Conservation (phyloP, 140 eudicot genomes). For the Bidens hawaiensis region DNA sequence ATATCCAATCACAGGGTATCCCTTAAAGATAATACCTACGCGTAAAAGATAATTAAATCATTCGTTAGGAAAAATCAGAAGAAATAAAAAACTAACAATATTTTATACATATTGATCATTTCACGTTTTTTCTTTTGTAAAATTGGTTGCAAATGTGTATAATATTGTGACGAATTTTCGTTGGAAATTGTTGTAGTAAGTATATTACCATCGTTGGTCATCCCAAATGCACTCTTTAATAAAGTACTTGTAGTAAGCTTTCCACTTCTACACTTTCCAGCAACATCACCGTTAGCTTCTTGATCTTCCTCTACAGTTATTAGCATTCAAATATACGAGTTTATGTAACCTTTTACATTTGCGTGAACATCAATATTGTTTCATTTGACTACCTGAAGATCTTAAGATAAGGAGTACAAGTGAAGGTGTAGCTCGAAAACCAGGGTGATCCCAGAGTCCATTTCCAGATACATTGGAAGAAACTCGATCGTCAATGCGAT, state of each 20-base stretch:
- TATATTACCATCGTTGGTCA: constrained; percentile 61
- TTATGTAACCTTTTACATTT: neutral
- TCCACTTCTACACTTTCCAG: constrained; percentile 52
- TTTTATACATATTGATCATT: too few relatives aligned
- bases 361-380: neutral
- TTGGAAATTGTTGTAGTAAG: neutral
- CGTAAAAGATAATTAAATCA: neutral
- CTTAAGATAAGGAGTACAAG: constrained; percentile 31
- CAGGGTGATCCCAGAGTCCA: constrained; percentile 54
- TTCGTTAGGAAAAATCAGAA: too few relatives aligned
- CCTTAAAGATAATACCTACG: constrained; percentile 44
- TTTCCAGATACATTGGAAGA: constrained; percentile 45
- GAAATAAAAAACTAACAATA: too few relatives aligned
- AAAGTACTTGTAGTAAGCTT: constrained; percentile 34
- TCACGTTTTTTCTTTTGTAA: too few relatives aligned
- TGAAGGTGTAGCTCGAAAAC: constrained; percentile 52
- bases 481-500: constrained; percentile 71
- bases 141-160: too few relatives aligned
- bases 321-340: neutral
- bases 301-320: constrained; percentile 50
- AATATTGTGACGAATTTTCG: too few relatives aligned
- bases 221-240: constrained; percentile 37
- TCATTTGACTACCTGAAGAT: constrained; percentile 31
- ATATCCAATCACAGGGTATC: constrained; percentile 70
- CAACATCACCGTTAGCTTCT: constrained; percentile 38